These are phyloP conservation scores for Hericium erinaceus DNA, from an alignment of 768 basidiomycete genomes.

Conservation along the genomic window DNA sequence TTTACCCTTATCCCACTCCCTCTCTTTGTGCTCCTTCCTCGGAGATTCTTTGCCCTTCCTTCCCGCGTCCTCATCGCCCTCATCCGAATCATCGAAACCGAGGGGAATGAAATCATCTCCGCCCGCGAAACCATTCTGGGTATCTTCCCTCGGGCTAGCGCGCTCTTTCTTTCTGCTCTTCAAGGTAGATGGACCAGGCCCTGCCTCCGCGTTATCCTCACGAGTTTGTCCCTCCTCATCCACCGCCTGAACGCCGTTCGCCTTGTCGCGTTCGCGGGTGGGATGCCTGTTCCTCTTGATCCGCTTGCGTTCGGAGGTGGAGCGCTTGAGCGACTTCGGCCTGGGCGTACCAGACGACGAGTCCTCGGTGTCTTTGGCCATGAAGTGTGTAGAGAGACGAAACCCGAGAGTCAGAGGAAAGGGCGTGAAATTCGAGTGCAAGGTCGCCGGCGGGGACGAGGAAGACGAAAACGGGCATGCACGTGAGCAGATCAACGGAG, in stretches of 20 bases:
- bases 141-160: not conserved
- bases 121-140: slow-evolving; percentile 8
- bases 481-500: too few species aligned
- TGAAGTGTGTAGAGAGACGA: too few species aligned
- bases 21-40: not conserved
- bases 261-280: not conserved
- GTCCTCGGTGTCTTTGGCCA: too few species aligned
- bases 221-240: not conserved
- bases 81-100: slow-evolving; percentile 3
- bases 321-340: too few species aligned
- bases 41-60: not conserved
- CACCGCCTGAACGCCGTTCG: not conserved
- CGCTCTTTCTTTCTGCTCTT: not conserved
- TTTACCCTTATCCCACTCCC: slow-evolving; percentile 11
- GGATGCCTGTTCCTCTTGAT: too few species aligned
- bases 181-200: not conserved
- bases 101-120: slow-evolving; percentile 27
- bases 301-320: too few species aligned
- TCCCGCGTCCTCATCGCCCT: not conserved
- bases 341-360: too few species aligned
- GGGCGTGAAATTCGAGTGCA: too few species aligned
- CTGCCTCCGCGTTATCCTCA: not conserved
- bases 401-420: too few species aligned
- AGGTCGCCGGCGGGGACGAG: too few species aligned
- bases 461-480: too few species aligned